Percentiles rank a stretch among this genome's conserved stretches.
Conservation (phyloP, 192 early-diverging fungal genomes). For the Chytriomyces hyalinus region DNA sequence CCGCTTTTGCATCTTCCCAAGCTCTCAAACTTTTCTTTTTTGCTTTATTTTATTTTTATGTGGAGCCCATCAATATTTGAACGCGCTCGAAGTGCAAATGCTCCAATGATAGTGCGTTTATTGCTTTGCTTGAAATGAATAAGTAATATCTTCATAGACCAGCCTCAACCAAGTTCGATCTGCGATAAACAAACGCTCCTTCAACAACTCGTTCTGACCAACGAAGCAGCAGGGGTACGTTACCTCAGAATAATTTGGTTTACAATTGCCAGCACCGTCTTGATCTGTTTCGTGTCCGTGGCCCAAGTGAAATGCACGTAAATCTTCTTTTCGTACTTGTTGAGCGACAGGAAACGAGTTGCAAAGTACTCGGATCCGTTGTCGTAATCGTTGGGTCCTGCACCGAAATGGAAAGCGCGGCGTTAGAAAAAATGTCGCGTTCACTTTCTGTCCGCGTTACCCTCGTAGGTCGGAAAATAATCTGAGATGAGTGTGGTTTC, state of each 20-base stretch:
- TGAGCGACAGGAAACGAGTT: constrained; percentile 49
- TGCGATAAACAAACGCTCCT: not conserved
- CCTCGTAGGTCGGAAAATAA: constrained; percentile 56
- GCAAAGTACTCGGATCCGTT: constrained; percentile 56
- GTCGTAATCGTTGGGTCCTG: constrained; percentile 56
- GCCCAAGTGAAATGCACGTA: constrained; percentile 69
- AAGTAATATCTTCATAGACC: constrained; percentile 14
- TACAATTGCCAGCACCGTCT: constrained; percentile 59
- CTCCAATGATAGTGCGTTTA: too few species aligned
- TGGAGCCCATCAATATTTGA: too few species aligned
- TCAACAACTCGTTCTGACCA: not conserved
- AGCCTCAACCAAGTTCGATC: constrained; percentile 10
- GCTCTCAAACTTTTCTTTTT: not conserved
- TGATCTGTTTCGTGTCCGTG: constrained; percentile 64
- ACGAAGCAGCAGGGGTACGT: not conserved
- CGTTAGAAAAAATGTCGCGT: not conserved
- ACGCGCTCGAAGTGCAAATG: too few species aligned
- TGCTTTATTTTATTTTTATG: not conserved
- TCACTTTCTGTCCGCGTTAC: constrained; percentile 14
- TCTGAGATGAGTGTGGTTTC: constrained; percentile 41
- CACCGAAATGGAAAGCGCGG: not conserved
- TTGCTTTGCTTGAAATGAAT: not conserved
- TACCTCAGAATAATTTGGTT: constrained; percentile 57
- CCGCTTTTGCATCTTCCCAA: too few species aligned
- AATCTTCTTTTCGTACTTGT: constrained; percentile 52